phyloP scores from a whole-genome alignment of 2,329 filamentous ascomycete genomes.

The Sclerotinia subarctica region DNA sequence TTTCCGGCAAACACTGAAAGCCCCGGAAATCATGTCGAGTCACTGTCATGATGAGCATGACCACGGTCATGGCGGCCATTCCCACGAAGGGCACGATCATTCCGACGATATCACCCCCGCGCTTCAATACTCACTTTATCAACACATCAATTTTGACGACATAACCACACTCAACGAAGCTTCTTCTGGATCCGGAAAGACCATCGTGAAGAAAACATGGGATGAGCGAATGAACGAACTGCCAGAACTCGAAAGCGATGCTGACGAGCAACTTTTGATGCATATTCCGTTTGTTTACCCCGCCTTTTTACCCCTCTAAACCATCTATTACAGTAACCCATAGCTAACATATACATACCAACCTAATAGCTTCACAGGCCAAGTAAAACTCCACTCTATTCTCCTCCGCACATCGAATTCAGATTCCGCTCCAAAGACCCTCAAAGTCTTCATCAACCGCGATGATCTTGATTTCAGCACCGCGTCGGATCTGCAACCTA shows the following conservation, averaged over 20 bases:
- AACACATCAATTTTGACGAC: constrained; percentile 84
- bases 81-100: constrained; percentile 78
- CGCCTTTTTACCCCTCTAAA: constrained; percentile 22
- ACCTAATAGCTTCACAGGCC: constrained; percentile 73
- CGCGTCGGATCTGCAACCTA: constrained; percentile 65
- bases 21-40: constrained; percentile 38
- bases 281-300: constrained; percentile 69
- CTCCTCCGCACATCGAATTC: constrained; percentile 76
- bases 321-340: neutral
- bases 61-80: constrained; percentile 46
- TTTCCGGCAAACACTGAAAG: neutral
- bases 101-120: constrained; percentile 89
- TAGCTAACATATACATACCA: constrained; percentile 1
- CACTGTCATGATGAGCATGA: constrained; percentile 48
- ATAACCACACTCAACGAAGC: constrained; percentile 85
- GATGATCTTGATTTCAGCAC: constrained; percentile 81
- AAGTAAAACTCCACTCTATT: constrained; percentile 88
- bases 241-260: constrained; percentile 79
- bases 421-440: constrained; percentile 69
- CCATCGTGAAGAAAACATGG: constrained; percentile 89
- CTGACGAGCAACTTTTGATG: constrained; percentile 92
- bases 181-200: constrained; percentile 62
- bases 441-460: constrained; percentile 85
- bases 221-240: constrained; percentile 66
- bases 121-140: constrained; percentile 85